These are phyloP conservation scores for Acrocalymma vagum DNA, from an alignment of 2,329 filamentous ascomycete species.

Conservation along the genomic window DNA sequence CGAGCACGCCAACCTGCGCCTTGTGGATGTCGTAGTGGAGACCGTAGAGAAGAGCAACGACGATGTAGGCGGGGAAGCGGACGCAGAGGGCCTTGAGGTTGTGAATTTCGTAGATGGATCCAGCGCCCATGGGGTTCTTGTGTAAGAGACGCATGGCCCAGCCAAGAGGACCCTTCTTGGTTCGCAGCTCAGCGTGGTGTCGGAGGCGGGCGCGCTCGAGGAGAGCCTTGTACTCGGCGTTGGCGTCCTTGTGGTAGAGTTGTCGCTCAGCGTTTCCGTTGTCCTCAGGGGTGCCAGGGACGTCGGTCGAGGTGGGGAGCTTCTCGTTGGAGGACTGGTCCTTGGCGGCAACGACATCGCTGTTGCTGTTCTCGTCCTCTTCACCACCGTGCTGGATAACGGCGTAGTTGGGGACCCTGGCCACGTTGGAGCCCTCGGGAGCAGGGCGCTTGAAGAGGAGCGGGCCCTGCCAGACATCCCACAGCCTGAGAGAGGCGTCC, in stretches of 20 bases:
- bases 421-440: slow-evolving; percentile 61
- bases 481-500: slow-evolving; percentile 72
- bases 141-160: slow-evolving; percentile 84
- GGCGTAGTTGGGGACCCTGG: slow-evolving; percentile 76
- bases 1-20: slow-evolving; percentile 73
- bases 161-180: slow-evolving; percentile 73
- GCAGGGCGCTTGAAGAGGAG: slow-evolving; percentile 63
- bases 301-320: too few relatives aligned
- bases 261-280: slow-evolving; percentile 53
- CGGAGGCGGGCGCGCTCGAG: slow-evolving; percentile 64
- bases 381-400: slow-evolving; percentile 77
- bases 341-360: slow-evolving; percentile 33
- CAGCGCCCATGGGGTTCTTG: slow-evolving; percentile 75
- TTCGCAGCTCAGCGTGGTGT: slow-evolving; percentile 70
- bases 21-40: slow-evolving; percentile 84
- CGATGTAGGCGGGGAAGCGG: slow-evolving; percentile 74
- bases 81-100: too few relatives aligned
- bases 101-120: slow-evolving; percentile 76
- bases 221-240: slow-evolving; percentile 72
- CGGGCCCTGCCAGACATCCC: slow-evolving; percentile 69
- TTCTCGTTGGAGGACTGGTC: too few relatives aligned
- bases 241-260: too few relatives aligned
- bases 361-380: slow-evolving; percentile 54
- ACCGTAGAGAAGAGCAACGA: slow-evolving; percentile 74
- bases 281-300: too few relatives aligned